Evolutionary conservation across 805 yeast species (phyloP).

Genomic region (Nakazawaea ambrosiae): DNA sequence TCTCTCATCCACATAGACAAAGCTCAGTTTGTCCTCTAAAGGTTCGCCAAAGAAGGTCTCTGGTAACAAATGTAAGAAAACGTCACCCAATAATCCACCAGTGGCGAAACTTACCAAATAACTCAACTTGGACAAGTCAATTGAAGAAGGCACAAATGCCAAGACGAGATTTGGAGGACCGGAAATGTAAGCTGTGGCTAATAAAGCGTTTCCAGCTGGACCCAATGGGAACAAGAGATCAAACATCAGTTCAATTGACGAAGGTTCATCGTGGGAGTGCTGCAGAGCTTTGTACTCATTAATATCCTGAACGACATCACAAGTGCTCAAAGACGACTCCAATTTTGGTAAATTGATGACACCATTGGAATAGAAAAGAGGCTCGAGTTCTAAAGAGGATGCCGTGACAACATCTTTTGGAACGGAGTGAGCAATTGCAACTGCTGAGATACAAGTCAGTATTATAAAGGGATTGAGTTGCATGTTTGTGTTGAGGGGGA

Average conservation of each 20-base stretch:
- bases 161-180: conserved; percentile 57
- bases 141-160: conserved; percentile 48
- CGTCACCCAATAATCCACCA: conserved; percentile 73
- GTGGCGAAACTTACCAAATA: conserved; percentile 64
- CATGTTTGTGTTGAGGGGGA: too few species aligned
- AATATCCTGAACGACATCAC: conserved; percentile 33
- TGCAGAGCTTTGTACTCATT: conserved; percentile 17
- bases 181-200: conserved; percentile 59
- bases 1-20: conserved; percentile 44
- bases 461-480: too few species aligned
- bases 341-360: conserved; percentile 32
- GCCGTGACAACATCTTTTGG: background rate
- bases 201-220: conserved; percentile 53
- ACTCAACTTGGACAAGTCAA: conserved; percentile 42
- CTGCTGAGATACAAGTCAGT: too few species aligned
- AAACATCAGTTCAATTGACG: conserved; percentile 31
- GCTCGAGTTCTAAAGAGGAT: background rate
- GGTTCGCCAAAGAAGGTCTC: conserved; percentile 54
- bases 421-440: too few species aligned
- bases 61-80: conserved; percentile 65
- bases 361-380: conserved; percentile 31
- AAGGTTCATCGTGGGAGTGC: conserved; percentile 12
- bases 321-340: conserved; percentile 22
- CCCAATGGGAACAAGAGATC: conserved; percentile 41
- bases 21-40: conserved; percentile 29